A percentile compares a stretch with the other conserved stretches of the same genome.
Evolutionary conservation across 2,329 filamentous ascomycete genomes (phyloP).

Genomic region (Fusarium sp.): DNA sequence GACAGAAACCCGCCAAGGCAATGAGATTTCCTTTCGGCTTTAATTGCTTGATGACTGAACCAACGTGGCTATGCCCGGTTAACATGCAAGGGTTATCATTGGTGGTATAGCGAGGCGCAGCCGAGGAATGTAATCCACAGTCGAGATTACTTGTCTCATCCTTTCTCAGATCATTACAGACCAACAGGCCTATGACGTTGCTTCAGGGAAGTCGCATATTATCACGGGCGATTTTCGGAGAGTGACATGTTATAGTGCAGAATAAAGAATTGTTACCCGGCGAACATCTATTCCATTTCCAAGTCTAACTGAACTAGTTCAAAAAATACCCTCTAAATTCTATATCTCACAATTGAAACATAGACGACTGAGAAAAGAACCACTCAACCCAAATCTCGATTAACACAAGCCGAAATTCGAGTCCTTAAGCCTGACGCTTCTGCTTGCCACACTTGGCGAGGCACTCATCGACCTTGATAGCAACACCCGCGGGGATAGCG

Average conservation of each 20-base stretch:
- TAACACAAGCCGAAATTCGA: neutral
- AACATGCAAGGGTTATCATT: neutral
- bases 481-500: constrained; percentile 61
- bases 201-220: neutral
- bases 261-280: neutral
- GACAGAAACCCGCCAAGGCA: neutral
- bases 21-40: neutral
- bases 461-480: constrained; percentile 67
- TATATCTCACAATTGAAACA: neutral
- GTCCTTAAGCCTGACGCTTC: constrained; percentile 55
- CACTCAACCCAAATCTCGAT: neutral
- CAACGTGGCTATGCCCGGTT: constrained; percentile 1
- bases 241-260: neutral
- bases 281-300: neutral
- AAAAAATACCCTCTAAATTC: neutral
- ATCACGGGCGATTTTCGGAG: neutral
- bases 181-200: neutral
- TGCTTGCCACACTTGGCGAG: constrained; percentile 53
- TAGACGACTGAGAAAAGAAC: constrained; percentile 1
- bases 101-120: neutral
- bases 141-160: constrained; percentile 1
- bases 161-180: neutral
- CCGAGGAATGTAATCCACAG: neutral
- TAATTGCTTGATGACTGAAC: neutral
- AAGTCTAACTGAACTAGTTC: neutral